Evolutionary conservation across 495 filamentous ascomycete species (phyloP), one percentile per base, ranked within the genome.

Genomic region (Achaetomiella virescens): DNA sequence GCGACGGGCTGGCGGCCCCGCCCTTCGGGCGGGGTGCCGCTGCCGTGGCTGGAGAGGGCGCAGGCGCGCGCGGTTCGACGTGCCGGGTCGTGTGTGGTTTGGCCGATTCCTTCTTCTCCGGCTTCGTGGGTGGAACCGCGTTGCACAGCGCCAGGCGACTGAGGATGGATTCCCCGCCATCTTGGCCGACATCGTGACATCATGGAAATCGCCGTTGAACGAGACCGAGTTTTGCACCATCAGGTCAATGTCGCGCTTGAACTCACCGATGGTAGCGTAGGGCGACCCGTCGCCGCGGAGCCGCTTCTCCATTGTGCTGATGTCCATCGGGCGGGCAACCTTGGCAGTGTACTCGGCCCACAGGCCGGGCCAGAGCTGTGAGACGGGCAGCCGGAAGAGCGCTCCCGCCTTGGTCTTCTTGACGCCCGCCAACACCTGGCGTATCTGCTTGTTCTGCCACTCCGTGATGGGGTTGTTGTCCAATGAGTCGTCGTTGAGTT

Each of bases 121-220:
- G 66, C 43, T 70, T 77, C 57, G 37, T 61, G 40, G 67, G 79
- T 65, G 68, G 86, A 71, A 45, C 80, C 70, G 66, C 63, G 53
- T 55, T 68, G 67, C 60, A 78, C 43, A 59, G 62, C 46, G 70
- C 75, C 84, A 84, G 62, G 78, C 81, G 65, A 75, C 80, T 3
- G 79, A 77, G 62, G 82, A 93, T 54, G 69, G 78, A 24, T 58
- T 81, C 65, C 70, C 79, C 66, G 92, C 79, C 36, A 75, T 78
- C 38, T 74, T 71, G 3, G 84, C 92, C 20, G 78, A 68, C 21
- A 73, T 65, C 3, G 89, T 82, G 38, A 97, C 82, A 0, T 78
- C 64, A 65, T 97, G 91, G 1, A 79, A 73, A 3, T 79, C 69
- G 9, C 91, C 91, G 66, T 98, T 98, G 80, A 97, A 98, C 1